A percentile compares a stretch with the other conserved stretches of the same genome.
phyloP scores from a whole-genome alignment of 257 asterid genomes.

The Scutellaria baicalensis region DNA sequence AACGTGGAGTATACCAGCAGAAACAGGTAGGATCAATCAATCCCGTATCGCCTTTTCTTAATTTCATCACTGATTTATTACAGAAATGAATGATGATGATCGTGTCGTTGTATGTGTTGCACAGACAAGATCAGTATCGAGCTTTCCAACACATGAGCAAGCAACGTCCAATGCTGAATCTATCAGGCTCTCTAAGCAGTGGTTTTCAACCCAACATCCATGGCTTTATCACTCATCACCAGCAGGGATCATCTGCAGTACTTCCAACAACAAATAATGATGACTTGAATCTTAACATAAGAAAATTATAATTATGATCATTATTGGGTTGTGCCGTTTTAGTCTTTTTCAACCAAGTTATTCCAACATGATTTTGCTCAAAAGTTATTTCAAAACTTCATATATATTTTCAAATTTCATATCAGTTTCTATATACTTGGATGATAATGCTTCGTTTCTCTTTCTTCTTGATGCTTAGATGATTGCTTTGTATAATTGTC shows the following conservation, averaged over 20 bases:
- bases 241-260: background rate
- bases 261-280: slow-evolving; percentile 5
- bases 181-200: background rate
- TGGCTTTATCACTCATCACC: background rate
- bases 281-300: slow-evolving; percentile 10
- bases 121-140: slow-evolving; percentile 12
- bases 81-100: too few species aligned
- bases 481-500: background rate
- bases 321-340: background rate
- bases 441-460: background rate
- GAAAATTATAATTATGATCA: slow-evolving; percentile 5
- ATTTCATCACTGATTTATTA: too few species aligned
- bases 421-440: background rate
- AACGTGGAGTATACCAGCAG: too few species aligned
- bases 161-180: background rate
- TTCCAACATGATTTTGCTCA: background rate
- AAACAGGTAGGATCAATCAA: too few species aligned
- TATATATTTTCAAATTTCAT: background rate
- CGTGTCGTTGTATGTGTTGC: background rate
- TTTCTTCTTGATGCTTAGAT: background rate
- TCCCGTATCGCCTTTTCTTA: background rate
- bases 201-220: background rate
- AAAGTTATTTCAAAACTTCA: background rate
- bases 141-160: background rate
- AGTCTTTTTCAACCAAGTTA: background rate